Evolutionary conservation across 2,329 filamentous ascomycete genomes (phyloP).

Genomic region (Botrytis tulipae): DNA sequence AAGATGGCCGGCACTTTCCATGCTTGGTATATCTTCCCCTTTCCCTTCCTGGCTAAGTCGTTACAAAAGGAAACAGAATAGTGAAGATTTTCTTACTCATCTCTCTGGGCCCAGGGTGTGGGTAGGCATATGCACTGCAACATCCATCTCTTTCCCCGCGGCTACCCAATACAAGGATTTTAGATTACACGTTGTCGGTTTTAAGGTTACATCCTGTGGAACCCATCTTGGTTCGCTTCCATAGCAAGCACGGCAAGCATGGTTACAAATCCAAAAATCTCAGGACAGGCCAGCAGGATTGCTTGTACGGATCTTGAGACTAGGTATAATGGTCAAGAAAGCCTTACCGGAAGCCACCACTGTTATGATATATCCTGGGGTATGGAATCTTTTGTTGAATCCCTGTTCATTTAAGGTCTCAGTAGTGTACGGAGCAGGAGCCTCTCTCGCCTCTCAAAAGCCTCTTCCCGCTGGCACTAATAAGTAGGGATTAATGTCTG

Average conservation of each 20-base stretch:
- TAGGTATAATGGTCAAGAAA: not conserved
- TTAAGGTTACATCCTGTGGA: not conserved
- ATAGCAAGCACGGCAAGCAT: not conserved
- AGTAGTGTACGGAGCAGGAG: not conserved
- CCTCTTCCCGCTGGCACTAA: conserved; percentile 10
- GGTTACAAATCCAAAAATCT: not conserved
- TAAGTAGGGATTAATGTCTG: not conserved
- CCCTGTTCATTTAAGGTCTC: not conserved
- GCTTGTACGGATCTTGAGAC: not conserved
- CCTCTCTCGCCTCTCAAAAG: not conserved
- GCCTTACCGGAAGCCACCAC: not conserved
- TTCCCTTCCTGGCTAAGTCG: not conserved
- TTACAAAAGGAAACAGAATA: not conserved
- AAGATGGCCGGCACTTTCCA: not conserved
- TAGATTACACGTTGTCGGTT: conserved; percentile 2
- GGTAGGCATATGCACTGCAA: not conserved
- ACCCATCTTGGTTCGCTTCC: not conserved
- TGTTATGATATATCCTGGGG: not conserved
- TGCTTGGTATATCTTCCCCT: not conserved
- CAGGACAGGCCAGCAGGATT: not conserved
- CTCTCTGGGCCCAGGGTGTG: not conserved
- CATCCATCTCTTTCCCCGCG: not conserved
- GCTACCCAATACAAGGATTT: not conserved
- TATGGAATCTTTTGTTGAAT: not conserved
- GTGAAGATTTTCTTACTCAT: conserved; percentile 1